phyloP scores from a whole-genome alignment of 2,329 filamentous ascomycete species.

The Paecilomyces sp. region DNA sequence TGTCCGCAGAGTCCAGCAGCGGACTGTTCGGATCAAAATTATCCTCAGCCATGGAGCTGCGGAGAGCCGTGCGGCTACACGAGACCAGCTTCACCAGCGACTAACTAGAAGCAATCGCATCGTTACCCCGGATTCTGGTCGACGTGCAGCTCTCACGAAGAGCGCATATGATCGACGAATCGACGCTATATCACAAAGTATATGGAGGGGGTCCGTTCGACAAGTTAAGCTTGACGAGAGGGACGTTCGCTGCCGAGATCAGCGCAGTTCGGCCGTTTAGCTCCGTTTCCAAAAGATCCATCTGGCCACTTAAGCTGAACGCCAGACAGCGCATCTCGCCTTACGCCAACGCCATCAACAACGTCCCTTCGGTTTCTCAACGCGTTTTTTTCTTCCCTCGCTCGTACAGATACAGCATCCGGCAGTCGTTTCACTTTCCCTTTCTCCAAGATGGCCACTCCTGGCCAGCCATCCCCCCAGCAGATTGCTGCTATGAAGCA shows the following conservation, averaged over 20 bases:
- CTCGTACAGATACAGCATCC: background rate
- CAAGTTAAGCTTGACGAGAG: background rate
- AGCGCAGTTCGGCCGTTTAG: background rate
- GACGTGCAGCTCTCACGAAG: background rate
- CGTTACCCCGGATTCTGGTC: background rate
- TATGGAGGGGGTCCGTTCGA: background rate
- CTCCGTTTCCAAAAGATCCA: slow-evolving; percentile 9
- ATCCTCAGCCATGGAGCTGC: slow-evolving; percentile 30
- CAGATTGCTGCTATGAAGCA: slow-evolving; percentile 80
- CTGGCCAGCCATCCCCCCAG: slow-evolving; percentile 61
- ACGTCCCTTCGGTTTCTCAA: background rate
- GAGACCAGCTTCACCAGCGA: background rate
- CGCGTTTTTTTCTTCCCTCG: slow-evolving; percentile 1
- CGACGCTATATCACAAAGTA: background rate
- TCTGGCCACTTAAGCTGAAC: slow-evolving; percentile 16
- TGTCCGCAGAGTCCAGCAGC: slow-evolving; percentile 29
- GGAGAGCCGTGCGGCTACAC: slow-evolving; percentile 3
- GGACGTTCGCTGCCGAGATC: background rate
- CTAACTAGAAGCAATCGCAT: background rate
- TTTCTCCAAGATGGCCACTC: slow-evolving; percentile 27
- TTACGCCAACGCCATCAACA: background rate
- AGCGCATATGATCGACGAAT: background rate
- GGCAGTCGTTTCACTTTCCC: slow-evolving; percentile 4
- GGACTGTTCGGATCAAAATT: slow-evolving; percentile 33
- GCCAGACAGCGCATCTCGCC: slow-evolving; percentile 2